These are phyloP conservation scores for Kuraishia capsulata DNA, from an alignment of 805 yeast genomes.

Conservation along the genomic window DNA sequence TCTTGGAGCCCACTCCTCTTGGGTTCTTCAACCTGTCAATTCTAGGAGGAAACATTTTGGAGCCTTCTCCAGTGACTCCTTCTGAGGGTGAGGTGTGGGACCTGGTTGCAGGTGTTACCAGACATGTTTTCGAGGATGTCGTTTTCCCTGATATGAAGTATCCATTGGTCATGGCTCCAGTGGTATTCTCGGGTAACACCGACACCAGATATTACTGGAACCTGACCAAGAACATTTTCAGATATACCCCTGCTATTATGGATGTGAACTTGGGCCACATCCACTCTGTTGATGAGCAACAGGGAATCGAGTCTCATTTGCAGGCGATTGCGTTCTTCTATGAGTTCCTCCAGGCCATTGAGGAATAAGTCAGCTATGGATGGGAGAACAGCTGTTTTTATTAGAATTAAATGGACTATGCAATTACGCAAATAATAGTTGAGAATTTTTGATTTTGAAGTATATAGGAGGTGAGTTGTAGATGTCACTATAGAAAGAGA, in stretches of 20 bases:
- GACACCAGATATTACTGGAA: slow-evolving; percentile 55
- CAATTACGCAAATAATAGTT: too few species aligned
- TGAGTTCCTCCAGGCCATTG: slow-evolving; percentile 27
- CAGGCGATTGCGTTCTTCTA: slow-evolving; percentile 45
- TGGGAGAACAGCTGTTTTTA: too few species aligned
- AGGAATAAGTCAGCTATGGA: slow-evolving; percentile 5
- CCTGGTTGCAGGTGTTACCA: slow-evolving; percentile 39
- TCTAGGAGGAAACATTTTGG: slow-evolving; percentile 11
- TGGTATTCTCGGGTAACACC: slow-evolving; percentile 49
- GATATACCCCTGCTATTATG: slow-evolving; percentile 38
- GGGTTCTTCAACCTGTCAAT: slow-evolving; percentile 34
- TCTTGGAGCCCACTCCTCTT: slow-evolving; percentile 17
- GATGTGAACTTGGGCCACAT: slow-evolving; percentile 20
- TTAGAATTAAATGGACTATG: too few species aligned
- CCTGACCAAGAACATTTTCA: slow-evolving; percentile 43
- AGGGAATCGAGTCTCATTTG: slow-evolving; percentile 43
- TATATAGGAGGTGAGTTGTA: too few species aligned
- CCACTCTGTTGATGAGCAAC: slow-evolving; percentile 58
- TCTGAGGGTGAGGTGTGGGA: slow-evolving; percentile 26
- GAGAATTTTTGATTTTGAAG: too few species aligned
- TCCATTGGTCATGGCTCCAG: slow-evolving; percentile 31
- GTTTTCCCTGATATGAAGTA: slow-evolving; percentile 19
- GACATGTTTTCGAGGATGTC: slow-evolving; percentile 45
- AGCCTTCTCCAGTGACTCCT: slow-evolving; percentile 32
- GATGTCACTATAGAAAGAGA: too few species aligned